phyloP scores from a whole-genome alignment of 2,329 filamentous ascomycete genomes.

The Aspergillus puulaauensis region DNA sequence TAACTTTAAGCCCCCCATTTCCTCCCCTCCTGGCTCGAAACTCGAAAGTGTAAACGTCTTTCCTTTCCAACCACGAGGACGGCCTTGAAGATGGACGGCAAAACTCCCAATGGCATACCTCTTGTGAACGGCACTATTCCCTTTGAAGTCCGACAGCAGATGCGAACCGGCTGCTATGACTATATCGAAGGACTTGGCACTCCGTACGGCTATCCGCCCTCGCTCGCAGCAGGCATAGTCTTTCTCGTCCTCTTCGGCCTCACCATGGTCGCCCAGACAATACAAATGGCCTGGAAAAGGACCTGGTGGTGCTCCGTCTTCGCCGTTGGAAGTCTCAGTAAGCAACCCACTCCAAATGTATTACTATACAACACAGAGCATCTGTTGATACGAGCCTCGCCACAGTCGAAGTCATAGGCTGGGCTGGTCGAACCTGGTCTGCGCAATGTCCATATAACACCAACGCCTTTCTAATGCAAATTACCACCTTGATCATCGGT shows the following conservation, averaged over 20 bases:
- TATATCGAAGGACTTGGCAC: conserved; percentile 25
- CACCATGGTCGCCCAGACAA: conserved; percentile 35
- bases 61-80: neutral
- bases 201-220: conserved; percentile 36
- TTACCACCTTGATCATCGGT: conserved; percentile 44
- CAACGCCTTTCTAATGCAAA: conserved; percentile 52
- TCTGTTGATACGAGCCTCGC: neutral
- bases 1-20: neutral
- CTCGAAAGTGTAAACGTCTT: neutral
- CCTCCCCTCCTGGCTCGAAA: neutral
- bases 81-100: conserved; percentile 6
- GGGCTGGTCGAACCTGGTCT: conserved; percentile 51
- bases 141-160: conserved; percentile 10
- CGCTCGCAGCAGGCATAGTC: conserved; percentile 33
- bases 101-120: neutral
- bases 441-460: conserved; percentile 50
- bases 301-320: conserved; percentile 43
- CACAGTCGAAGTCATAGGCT: conserved; percentile 47
- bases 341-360: conserved; percentile 6
- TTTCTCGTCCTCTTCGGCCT: conserved; percentile 36
- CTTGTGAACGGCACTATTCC: conserved; percentile 2
- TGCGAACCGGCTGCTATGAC: conserved; percentile 25
- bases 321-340: conserved; percentile 37
- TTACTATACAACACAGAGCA: neutral
- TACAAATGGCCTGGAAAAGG: conserved; percentile 37